Percentiles rank a stretch among this genome's conserved stretches.
Conservation (phyloP, 805 yeast species). For the Kazachstania bromeliacearum region DNA sequence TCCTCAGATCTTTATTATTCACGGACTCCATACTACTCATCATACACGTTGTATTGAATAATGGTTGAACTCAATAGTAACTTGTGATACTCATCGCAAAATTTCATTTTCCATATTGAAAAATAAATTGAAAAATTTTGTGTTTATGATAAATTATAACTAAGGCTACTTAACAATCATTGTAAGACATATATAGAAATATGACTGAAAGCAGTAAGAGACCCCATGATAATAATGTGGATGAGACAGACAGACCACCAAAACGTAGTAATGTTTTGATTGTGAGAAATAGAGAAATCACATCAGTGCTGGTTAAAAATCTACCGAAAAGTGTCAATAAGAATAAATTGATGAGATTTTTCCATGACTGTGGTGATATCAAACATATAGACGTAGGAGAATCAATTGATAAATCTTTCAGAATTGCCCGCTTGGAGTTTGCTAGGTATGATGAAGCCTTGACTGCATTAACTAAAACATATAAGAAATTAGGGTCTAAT, state of each 20-base stretch:
- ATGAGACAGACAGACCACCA: too few species aligned
- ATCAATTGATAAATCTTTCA: conserved; percentile 10
- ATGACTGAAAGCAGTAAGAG: too few species aligned
- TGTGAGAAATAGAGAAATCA: conserved; percentile 27
- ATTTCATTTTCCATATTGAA: background rate
- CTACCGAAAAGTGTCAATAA: conserved; percentile 36
- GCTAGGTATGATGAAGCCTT: conserved; percentile 37
- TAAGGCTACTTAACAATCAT: too few species aligned
- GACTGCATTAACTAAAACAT: conserved; percentile 52
- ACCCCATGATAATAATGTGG: background rate
- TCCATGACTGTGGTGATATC: conserved; percentile 54
- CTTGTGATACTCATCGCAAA: too few species aligned
- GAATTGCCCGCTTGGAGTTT: conserved; percentile 54
- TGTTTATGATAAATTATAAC: too few species aligned
- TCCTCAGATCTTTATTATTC: conserved; percentile 2
- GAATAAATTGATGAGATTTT: conserved; percentile 33
- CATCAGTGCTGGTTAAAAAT: conserved; percentile 44
- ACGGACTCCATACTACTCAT: conserved; percentile 1
- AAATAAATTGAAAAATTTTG: background rate
- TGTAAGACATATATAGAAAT: too few species aligned
- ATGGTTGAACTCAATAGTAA: too few species aligned
- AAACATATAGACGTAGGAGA: conserved; percentile 28
- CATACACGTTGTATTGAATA: too few species aligned
- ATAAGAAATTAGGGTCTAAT: conserved; percentile 36
- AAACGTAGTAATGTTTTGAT: too few species aligned